Evolutionary conservation across 164 flowering plant genomes (phyloP).

Genomic region (Santalum album): DNA sequence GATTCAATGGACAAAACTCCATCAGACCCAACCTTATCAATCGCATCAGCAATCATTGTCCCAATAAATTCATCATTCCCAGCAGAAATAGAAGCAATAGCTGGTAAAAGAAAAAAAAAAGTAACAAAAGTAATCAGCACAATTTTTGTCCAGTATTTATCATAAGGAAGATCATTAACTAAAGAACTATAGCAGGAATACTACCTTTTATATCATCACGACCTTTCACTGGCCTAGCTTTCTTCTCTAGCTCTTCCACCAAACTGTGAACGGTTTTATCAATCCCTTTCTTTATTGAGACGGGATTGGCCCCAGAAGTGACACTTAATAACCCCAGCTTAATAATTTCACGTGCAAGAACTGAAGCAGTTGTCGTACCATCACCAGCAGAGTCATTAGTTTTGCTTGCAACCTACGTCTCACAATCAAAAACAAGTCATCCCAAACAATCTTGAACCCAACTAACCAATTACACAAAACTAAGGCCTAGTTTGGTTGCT

Average conservation of each 20-base stretch:
- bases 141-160: too few relatives aligned
- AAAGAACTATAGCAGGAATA: too few relatives aligned
- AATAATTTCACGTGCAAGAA: constrained; percentile 93
- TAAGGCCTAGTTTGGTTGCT: too few relatives aligned
- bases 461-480: too few relatives aligned
- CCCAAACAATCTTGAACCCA: too few relatives aligned
- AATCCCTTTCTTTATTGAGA: constrained; percentile 80
- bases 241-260: constrained; percentile 76
- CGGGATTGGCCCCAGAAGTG: constrained; percentile 97
- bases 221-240: constrained; percentile 81
- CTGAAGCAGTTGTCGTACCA: constrained; percentile 95
- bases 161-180: too few relatives aligned
- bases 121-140: too few relatives aligned
- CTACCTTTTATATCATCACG: constrained; percentile 90
- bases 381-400: constrained; percentile 99
- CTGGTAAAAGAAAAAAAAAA: constrained; percentile 23
- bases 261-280: constrained; percentile 74
- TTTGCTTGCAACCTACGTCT: constrained; percentile 82
- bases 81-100: constrained; percentile 92
- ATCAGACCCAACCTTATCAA: constrained; percentile 98
- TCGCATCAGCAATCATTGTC: constrained; percentile 95
- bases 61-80: constrained; percentile 93
- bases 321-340: constrained; percentile 79
- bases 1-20: constrained; percentile 98
- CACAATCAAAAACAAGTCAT: neutral